These are phyloP conservation scores for Trametes coccinea DNA, from an alignment of 768 basidiomycete genomes.

Conservation along the genomic window DNA sequence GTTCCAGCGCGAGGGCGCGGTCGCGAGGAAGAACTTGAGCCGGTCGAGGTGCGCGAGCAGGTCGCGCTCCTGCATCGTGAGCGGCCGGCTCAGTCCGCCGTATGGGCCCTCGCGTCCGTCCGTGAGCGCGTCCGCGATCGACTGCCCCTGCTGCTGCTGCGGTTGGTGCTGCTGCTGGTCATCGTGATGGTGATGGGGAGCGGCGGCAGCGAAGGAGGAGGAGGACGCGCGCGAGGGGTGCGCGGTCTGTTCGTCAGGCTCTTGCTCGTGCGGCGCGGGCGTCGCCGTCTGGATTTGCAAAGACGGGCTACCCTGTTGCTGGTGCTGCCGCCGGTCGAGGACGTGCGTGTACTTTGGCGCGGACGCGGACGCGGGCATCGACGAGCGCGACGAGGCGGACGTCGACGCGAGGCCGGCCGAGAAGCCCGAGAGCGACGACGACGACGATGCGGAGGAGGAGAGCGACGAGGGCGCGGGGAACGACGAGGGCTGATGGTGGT, in stretches of 20 bases:
- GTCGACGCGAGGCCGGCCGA: background rate
- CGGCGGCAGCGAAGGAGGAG: background rate
- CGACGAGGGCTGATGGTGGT: too few species aligned
- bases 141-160: constrained; percentile 10
- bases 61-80: constrained; percentile 66
- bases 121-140: constrained; percentile 25
- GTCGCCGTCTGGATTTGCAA: constrained; percentile 32
- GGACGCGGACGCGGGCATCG: background rate
- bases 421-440: background rate
- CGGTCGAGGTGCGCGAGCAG: constrained; percentile 73
- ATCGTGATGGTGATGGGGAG: background rate
- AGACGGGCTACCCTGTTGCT: constrained; percentile 8
- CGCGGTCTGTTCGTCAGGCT: constrained; percentile 35
- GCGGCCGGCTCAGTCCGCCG: constrained; percentile 50
- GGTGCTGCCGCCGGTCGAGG: constrained; percentile 7
- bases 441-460: background rate
- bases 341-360: background rate
- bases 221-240: constrained; percentile 28
- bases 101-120: constrained; percentile 13
- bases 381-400: background rate
- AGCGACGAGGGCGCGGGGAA: background rate
- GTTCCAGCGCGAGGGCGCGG: constrained; percentile 79
- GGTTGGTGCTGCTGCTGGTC: constrained; percentile 2
- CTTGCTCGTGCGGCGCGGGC: constrained; percentile 25
- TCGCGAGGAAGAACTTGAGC: constrained; percentile 88